These are phyloP conservation scores for Paraphaeosphaeria minitans DNA, from an alignment of 2,329 filamentous ascomycete genomes.

Conservation along the genomic window DNA sequence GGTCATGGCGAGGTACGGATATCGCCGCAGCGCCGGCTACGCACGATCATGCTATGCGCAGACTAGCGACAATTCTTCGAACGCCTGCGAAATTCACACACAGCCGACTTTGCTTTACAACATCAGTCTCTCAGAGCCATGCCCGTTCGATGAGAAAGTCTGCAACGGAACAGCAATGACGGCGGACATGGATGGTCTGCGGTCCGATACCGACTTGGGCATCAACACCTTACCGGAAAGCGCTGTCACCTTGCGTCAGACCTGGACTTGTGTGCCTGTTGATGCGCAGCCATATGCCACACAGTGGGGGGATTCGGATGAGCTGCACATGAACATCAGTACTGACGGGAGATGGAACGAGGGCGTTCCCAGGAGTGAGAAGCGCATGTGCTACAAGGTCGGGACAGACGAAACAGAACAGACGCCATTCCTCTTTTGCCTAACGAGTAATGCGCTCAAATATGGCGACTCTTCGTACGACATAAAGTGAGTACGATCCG, in stretches of 20 bases:
- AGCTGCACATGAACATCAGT: not conserved
- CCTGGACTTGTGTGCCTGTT: slow-evolving; percentile 16
- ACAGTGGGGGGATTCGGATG: slow-evolving; percentile 9
- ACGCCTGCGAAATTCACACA: slow-evolving; percentile 12
- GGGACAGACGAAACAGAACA: not conserved
- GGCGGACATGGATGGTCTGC: slow-evolving; percentile 15
- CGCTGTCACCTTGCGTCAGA: slow-evolving; percentile 14
- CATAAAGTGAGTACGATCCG: not conserved
- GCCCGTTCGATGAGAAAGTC: slow-evolving; percentile 19
- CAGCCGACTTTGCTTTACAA: slow-evolving; percentile 11
- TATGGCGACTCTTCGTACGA: slow-evolving; percentile 3
- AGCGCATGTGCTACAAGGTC: slow-evolving; percentile 12
- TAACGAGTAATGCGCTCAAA: not conserved
- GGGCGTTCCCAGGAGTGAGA: not conserved
- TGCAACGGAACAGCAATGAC: slow-evolving; percentile 15
- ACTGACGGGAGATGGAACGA: not conserved
- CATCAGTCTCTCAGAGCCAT: slow-evolving; percentile 1
- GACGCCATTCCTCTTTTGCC: not conserved
- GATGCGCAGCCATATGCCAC: slow-evolving; percentile 14
- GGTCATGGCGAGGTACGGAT: slow-evolving; percentile 14
- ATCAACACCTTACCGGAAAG: slow-evolving; percentile 18
- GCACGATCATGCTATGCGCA: slow-evolving; percentile 16
- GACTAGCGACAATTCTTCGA: slow-evolving; percentile 9
- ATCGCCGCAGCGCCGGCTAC: slow-evolving; percentile 16
- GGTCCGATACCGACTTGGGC: slow-evolving; percentile 16